phyloP scores from a whole-genome alignment of 2,329 filamentous ascomycete species.

The Botrytis hyacinthi region DNA sequence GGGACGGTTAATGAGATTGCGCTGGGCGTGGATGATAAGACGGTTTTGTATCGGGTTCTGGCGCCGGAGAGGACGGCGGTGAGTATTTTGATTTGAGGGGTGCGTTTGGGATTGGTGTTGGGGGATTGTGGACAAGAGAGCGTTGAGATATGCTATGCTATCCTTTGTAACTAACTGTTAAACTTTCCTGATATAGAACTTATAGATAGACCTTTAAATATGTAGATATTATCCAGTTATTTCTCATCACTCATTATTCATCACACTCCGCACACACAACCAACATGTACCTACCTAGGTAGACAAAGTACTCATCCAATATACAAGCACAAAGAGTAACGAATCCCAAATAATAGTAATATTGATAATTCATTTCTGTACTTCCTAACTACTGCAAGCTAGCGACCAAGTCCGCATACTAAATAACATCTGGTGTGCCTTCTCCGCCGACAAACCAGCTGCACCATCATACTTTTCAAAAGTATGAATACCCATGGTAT shows the following conservation, averaged over 20 bases:
- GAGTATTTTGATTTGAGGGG: constrained; percentile 15
- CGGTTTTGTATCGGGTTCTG: constrained; percentile 12
- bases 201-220: background rate
- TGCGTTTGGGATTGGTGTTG: background rate
- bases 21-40: constrained; percentile 8
- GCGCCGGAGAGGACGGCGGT: constrained; percentile 16
- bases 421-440: background rate
- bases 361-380: background rate
- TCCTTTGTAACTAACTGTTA: background rate
- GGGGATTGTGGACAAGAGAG: background rate
- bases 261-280: background rate
- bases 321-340: background rate
- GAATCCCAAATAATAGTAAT: background rate
- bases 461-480: constrained; percentile 4
- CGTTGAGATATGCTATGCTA: background rate
- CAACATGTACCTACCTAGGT: background rate
- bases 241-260: background rate
- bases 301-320: background rate
- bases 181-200: background rate
- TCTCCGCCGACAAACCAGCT: background rate
- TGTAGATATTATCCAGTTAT: background rate
- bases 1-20: background rate
- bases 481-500: constrained; percentile 10
- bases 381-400: background rate
- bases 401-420: background rate